Conservation (phyloP, 306 rosid species). For the Sophora flavescens region DNA sequence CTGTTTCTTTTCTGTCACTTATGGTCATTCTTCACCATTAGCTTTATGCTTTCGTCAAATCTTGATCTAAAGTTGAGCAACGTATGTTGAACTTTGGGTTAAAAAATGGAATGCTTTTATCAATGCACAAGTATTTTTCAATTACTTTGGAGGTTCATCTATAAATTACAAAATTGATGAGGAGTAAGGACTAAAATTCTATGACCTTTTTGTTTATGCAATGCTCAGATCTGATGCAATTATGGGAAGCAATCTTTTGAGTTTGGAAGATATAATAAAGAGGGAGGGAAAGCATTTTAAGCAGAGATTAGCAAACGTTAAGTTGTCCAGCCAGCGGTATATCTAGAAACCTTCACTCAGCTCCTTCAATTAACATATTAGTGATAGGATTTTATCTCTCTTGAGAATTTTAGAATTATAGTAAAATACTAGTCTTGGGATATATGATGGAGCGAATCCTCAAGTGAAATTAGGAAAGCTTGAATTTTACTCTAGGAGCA, state of each 20-base stretch:
- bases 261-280: slow-evolving; percentile 25
- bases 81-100: slow-evolving; percentile 22
- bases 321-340: slow-evolving; percentile 7
- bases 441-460: slow-evolving; percentile 17
- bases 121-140: slow-evolving; percentile 1
- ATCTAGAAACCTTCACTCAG: slow-evolving; percentile 32
- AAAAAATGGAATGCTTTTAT: slow-evolving; percentile 35
- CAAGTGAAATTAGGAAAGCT: slow-evolving; percentile 13
- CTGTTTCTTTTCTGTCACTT: slow-evolving; percentile 8
- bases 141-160: slow-evolving; percentile 27
- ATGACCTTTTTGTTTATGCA: slow-evolving; percentile 35
- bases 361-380: slow-evolving; percentile 21
- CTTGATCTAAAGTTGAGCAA: slow-evolving; percentile 20
- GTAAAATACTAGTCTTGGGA: slow-evolving; percentile 4
- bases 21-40: slow-evolving; percentile 7
- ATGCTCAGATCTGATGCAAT: slow-evolving; percentile 26
- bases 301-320: slow-evolving; percentile 30
- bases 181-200: slow-evolving; percentile 12
- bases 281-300: slow-evolving; percentile 33
- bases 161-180: slow-evolving; percentile 29
- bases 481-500: slow-evolving; percentile 22
- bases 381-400: neutral
- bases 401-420: neutral
- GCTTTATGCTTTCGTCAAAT: slow-evolving; percentile 19
- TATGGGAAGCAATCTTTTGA: slow-evolving; percentile 37